Base-by-base conservation (phyloP, 169 alveolate species). In the Plasmodium cynomolgi region DNA sequence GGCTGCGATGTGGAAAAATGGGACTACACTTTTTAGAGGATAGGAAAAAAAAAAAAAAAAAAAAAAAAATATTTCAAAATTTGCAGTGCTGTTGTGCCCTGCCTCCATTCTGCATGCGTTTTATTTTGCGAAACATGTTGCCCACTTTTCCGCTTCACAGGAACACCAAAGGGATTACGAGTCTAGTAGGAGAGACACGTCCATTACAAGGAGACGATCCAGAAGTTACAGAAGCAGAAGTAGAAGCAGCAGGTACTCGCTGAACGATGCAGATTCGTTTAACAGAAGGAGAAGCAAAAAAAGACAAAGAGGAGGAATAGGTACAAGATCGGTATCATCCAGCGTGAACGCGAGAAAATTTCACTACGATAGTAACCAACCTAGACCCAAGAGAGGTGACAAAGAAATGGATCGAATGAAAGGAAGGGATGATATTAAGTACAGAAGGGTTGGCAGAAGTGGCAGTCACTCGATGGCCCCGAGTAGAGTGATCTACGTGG, bases 261-360 rank as follows among this genome's bases (percentile, higher is more conserved):
- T 29, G 26, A 88, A 80, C 31, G 88, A 80, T 23, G 58, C 44
- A 37, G 72, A 33, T 20, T 62, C 75, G 26, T 79, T 77, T 37
- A 33, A 84, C 31, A 88, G 62, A 26, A 85, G 77, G 26, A 50
- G 77, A 23, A 62, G 34, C 44, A 88, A 34, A 29, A 88, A 68
- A 62, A 88, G 88, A 58, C 81, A 56, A 20, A 80, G 47, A 37
- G 81, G 86, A 29, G 94, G 82, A 26, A 77, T 77, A 29, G 72
- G 94, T 79, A 39, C 33, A 20, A 77, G 83, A 58, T 88, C 94
- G 1, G 29, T 56, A 58, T 88, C 94, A 0, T 80, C 94, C 1
- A 88, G 90, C 17, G 44, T 54, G 41, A 26, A 44, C 31, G 15
- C 90, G 7, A 58, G 93, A 50, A 84, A 84, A 26, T 73, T 84